Conservation (phyloP, 768 basidiomycete genomes). For the Leccinum boreale region DNA sequence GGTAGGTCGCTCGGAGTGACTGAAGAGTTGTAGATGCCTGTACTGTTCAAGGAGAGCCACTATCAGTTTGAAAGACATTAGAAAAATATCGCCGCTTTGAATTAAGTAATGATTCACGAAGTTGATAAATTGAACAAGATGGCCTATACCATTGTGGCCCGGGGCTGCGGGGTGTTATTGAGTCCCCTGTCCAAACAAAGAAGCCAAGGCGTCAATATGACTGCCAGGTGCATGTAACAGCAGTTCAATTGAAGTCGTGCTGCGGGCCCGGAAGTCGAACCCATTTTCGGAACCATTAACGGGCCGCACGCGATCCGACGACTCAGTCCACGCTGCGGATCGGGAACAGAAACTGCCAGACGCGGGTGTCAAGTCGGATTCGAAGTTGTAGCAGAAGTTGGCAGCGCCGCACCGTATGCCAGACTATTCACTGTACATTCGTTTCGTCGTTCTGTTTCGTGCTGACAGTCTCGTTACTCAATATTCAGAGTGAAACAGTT, state of each 20-base stretch:
- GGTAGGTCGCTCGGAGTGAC: slow-evolving; percentile 37
- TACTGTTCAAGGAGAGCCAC: slow-evolving; percentile 4
- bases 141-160: slow-evolving; percentile 8
- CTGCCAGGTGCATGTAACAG: neutral
- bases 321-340: neutral
- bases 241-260: neutral
- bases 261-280: neutral
- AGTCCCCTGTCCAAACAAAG: neutral
- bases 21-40: slow-evolving; percentile 46
- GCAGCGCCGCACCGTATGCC: too few relatives aligned
- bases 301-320: too few relatives aligned
- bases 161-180: slow-evolving; percentile 1
- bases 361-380: too few relatives aligned
- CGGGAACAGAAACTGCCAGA: neutral
- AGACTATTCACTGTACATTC: too few relatives aligned
- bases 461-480: too few relatives aligned
- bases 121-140: neutral
- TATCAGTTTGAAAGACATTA: neutral
- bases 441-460: too few relatives aligned
- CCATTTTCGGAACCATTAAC: neutral
- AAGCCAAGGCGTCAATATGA: neutral
- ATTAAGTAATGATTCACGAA: neutral
- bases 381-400: too few relatives aligned
- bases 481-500: neutral
- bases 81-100: neutral